These are phyloP conservation scores for Metarhizium humberi DNA, from an alignment of 2,329 filamentous ascomycete species.

Conservation along the genomic window DNA sequence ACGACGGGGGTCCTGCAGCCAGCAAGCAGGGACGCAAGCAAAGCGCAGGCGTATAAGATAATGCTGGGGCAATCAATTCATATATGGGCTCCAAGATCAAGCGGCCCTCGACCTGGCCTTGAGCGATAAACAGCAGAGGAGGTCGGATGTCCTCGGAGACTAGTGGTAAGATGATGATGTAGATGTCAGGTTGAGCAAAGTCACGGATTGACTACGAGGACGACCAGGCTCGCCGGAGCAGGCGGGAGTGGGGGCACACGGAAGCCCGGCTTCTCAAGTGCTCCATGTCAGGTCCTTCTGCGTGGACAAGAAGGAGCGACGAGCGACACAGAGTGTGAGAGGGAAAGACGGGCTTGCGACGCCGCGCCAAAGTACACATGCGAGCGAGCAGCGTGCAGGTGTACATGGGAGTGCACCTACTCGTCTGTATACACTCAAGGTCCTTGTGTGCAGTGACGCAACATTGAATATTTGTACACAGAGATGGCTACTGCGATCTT, in stretches of 20 bases:
- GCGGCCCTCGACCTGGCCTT: background rate
- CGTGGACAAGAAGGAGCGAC: background rate
- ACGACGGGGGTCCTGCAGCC: background rate
- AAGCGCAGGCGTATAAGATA: background rate
- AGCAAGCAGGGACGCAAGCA: background rate
- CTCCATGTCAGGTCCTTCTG: too few relatives aligned
- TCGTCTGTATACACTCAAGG: too few relatives aligned
- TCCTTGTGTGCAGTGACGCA: too few relatives aligned
- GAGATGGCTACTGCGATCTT: background rate
- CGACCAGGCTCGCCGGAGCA: slow-evolving; percentile 6
- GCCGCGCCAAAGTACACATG: too few relatives aligned
- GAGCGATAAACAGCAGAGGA: background rate
- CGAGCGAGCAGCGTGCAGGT: too few relatives aligned
- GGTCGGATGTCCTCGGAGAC: slow-evolving; percentile 3
- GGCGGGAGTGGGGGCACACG: slow-evolving; percentile 6
- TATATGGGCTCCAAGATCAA: background rate
- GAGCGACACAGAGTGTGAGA: too few relatives aligned
- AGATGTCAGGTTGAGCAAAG: slow-evolving; percentile 4
- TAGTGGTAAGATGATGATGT: slow-evolving; percentile 1
- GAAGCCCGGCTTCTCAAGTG: slow-evolving; percentile 4
- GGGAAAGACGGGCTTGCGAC: too few relatives aligned
- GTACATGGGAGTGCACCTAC: too few relatives aligned
- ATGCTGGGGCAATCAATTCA: slow-evolving; percentile 11
- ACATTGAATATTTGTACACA: too few relatives aligned
- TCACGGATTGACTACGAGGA: background rate